Base-by-base conservation (phyloP, 257 asterid genomes). In the Cruciata laevipes region DNA sequence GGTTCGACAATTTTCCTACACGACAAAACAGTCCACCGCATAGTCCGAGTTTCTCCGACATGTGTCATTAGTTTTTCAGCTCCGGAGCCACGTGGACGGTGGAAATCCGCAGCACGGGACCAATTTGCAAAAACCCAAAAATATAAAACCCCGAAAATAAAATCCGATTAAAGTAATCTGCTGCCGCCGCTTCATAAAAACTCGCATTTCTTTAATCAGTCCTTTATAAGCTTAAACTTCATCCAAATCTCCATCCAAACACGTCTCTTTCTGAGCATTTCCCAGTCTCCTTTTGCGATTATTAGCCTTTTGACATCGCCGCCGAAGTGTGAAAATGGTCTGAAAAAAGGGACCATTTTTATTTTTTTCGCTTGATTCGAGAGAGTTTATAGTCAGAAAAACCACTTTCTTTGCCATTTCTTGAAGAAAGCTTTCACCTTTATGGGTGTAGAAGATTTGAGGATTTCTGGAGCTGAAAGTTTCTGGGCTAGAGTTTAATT, bases 81-180 rank as follows among this genome's bases (percentile, higher is more conserved):
- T 71, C 75, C 71, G 9, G 1, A 37, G 76, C 83, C 95, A 86
- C 89, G 91, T 82, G 84, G 71, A 85, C 87, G 84, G 79, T 37
- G 32, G n/a, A 75, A 75, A 72, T 73, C 32, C 24, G 58, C 58
- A 76, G 79, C 75, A 68, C 67, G 47, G 47, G 49, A 58, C 78
- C 25, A 32, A 70, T 58, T 38, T 21, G 30, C 61, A 16, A 33
- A 61, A 61, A 6, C 66, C 10, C 30, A 18, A 18, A 17, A 13
- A 37, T 30, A 25, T 5, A 11, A 27, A n/a, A 24, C 12, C 21
- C 21, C 18, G 3, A 44, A 20, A 24, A 53, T 65, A 38, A 23
- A 47, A 47, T 47, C 5, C 51, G 17, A 42, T 13, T 31, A 1
- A 30, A 74, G 71, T 53, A 38, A 57, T 17, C 30, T 27, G 30